Percentiles rank a stretch among this genome's conserved stretches.
phyloP scores from a whole-genome alignment of 371 early-diverging fungal genomes.

The Circinella umbellata region DNA sequence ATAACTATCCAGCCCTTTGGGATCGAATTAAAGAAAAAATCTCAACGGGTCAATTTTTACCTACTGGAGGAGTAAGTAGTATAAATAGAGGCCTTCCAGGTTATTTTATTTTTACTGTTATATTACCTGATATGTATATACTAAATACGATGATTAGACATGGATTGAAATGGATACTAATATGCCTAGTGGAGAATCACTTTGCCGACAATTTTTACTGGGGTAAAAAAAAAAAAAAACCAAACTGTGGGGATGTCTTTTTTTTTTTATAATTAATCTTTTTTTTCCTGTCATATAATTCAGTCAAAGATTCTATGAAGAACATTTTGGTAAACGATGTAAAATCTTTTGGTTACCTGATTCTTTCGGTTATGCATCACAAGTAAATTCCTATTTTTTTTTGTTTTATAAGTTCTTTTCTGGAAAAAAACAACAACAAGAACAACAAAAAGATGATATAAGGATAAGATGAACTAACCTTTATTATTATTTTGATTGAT shows the following conservation, averaged over 20 bases:
- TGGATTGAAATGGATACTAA: conserved; percentile 99
- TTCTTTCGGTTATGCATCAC: conserved; percentile 78
- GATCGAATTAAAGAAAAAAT: conserved; percentile 72
- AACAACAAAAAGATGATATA: background rate
- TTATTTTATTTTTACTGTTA: no score
- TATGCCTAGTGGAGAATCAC: conserved; percentile 91
- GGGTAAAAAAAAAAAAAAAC: conserved; percentile 46
- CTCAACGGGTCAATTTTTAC: conserved; percentile 83
- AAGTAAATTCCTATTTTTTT: conserved; percentile 12
- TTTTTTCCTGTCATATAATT: background rate
- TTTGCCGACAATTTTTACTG: conserved; percentile 90
- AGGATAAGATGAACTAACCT: background rate
- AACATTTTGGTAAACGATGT: conserved; percentile 82
- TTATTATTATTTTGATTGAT: background rate
- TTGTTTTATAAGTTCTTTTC: background rate
- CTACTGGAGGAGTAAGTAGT: conserved; percentile 80
- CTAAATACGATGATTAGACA: conserved; percentile 45
- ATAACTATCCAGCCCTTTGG: conserved; percentile 85
- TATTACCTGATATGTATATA: no score
- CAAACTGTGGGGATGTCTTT: no score
- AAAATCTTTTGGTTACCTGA: conserved; percentile 96
- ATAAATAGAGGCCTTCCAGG: no score
- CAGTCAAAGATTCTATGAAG: conserved; percentile 84
- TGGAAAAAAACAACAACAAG: no score
- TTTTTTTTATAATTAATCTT: no score